phyloP scores from a whole-genome alignment of 345 rosid genomes.

The Gossypium australe region DNA sequence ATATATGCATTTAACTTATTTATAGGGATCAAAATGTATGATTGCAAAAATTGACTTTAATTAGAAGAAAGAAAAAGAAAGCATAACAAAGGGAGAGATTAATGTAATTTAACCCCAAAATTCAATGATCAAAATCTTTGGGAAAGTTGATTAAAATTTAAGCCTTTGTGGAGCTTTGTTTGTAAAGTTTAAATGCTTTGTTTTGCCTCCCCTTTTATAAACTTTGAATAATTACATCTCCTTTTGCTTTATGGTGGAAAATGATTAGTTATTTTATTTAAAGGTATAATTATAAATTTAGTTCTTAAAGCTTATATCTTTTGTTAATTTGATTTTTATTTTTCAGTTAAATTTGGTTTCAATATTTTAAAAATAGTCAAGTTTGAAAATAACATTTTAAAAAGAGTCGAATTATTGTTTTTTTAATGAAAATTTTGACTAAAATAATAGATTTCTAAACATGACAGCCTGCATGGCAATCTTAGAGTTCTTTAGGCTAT shows the following conservation, averaged over 20 bases:
- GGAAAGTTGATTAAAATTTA: constrained; percentile 15
- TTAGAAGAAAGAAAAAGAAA: constrained; percentile 11
- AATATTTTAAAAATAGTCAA: too few species aligned
- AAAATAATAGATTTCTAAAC: too few species aligned
- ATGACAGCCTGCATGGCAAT: too few species aligned
- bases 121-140: not conserved
- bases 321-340: too few species aligned
- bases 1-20: constrained; percentile 11
- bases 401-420: too few species aligned
- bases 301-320: too few species aligned
- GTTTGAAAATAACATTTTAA: too few species aligned
- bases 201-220: constrained; percentile 16
- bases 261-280: not conserved
- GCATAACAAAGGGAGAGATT: constrained; percentile 17
- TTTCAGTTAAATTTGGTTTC: too few species aligned
- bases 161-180: constrained; percentile 2
- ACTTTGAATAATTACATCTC: constrained; percentile 22
- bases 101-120: constrained; percentile 3
- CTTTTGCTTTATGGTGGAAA: constrained; percentile 28
- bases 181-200: constrained; percentile 11
- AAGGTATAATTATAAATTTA: too few species aligned
- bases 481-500: too few species aligned
- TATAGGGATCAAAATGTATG: constrained; percentile 8
- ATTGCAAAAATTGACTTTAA: constrained; percentile 22
- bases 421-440: too few species aligned